Evolutionary conservation across 176 grass and related monocot species (phyloP).

Genomic region (Eragrostis curvula): DNA sequence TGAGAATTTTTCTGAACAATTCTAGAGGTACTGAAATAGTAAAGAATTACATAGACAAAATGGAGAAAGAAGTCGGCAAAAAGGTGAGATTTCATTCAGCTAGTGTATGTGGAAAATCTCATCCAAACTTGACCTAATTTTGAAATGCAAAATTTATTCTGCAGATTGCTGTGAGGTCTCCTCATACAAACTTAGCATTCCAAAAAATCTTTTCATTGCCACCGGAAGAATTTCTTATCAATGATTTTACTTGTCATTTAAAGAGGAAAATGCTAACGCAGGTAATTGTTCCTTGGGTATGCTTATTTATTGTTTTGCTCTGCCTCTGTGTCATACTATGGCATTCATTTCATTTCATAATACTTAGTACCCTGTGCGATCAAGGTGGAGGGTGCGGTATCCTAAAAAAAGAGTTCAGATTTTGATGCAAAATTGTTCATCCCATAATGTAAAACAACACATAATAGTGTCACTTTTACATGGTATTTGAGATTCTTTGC

Average conservation of each 20-base stretch:
- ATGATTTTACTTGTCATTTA: constrained; percentile 97
- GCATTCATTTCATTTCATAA: neutral
- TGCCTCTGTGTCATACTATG: neutral
- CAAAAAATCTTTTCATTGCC: constrained; percentile 94
- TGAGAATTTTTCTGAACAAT: constrained; percentile 90
- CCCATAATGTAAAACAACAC: neutral
- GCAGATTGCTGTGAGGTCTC: constrained; percentile 91
- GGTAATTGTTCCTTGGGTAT: constrained; percentile 40
- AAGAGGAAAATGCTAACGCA: constrained; percentile 95
- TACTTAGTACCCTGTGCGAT: neutral
- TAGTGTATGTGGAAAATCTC: constrained; percentile 2
- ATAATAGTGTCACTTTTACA: neutral
- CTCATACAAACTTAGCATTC: constrained; percentile 84
- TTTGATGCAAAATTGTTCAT: neutral
- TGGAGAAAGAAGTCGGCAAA: constrained; percentile 95
- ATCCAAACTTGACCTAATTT: constrained; percentile 13
- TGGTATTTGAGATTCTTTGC: neutral
- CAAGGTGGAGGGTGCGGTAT: neutral
- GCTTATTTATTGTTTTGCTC: neutral
- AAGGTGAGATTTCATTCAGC: constrained; percentile 55
- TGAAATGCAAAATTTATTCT: constrained; percentile 33
- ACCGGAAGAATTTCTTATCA: constrained; percentile 97
- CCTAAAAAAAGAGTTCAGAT: constrained; percentile 18
- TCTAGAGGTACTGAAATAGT: constrained; percentile 67
- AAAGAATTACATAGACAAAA: constrained; percentile 77